Percentiles rank a stretch among this genome's conserved stretches.
These are phyloP conservation scores for Phalaenopsis equestris DNA, from an alignment of 106 monocot species.

Conservation along the genomic window DNA sequence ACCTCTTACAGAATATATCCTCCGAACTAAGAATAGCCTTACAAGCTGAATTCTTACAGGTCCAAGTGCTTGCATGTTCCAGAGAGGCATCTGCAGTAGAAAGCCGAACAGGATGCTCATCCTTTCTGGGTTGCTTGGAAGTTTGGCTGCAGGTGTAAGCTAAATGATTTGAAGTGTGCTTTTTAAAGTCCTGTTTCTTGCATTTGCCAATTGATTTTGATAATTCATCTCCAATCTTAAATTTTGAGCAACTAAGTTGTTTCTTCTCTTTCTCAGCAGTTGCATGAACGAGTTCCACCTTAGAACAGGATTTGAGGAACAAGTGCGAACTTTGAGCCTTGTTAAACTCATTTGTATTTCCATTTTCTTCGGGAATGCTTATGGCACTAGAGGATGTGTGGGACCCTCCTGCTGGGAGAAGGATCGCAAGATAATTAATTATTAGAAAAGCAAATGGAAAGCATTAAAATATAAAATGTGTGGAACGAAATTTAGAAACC, in stretches of 20 bases:
- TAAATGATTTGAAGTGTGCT: conserved; percentile 23
- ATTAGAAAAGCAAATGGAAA: background rate
- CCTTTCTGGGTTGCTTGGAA: conserved; percentile 50
- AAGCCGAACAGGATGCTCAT: conserved; percentile 34
- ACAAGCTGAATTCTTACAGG: conserved; percentile 86
- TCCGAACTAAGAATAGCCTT: conserved; percentile 52
- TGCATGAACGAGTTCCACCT: conserved; percentile 26
- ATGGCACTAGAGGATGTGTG: conserved; percentile 43
- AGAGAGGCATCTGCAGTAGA: conserved; percentile 17
- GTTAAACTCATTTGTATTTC: conserved; percentile 11
- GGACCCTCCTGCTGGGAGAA: conserved; percentile 26
- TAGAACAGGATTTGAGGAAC: conserved; percentile 33
- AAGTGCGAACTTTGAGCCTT: conserved; percentile 36
- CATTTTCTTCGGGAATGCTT: conserved; percentile 38
- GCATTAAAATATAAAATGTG: background rate
- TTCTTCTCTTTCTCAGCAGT: conserved; percentile 37
- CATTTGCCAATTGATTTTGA: conserved; percentile 26
- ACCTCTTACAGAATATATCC: conserved; percentile 82
- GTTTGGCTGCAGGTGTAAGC: conserved; percentile 15
- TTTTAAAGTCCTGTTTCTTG: conserved; percentile 53
- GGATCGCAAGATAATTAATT: conserved; percentile 1
- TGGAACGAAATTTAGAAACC: background rate
- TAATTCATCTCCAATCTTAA: conserved; percentile 41
- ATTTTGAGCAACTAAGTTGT: conserved; percentile 26
- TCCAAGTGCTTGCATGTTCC: conserved; percentile 25